Base-by-base conservation (phyloP, 371 early-diverging fungal genomes). In the Lichtheimia ornata region DNA sequence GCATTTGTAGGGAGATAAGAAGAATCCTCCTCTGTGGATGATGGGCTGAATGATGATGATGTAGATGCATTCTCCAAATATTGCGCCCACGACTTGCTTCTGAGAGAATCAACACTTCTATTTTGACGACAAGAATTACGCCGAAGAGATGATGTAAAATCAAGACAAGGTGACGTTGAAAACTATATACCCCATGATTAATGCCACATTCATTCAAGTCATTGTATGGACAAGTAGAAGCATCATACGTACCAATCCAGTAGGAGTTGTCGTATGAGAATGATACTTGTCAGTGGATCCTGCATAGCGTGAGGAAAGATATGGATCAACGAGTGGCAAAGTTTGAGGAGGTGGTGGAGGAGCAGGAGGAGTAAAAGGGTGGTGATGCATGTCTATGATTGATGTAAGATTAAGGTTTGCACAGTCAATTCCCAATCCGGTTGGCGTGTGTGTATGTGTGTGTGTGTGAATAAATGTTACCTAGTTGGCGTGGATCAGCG, bases 21-120 rank as follows among this genome's bases (percentile, higher is more conserved):
- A 25, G 58, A 53, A 52, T 30, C 50, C 27, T 42, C 53, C 30
- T 49, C 59, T 28, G 25, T 28, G 27, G 44, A 50, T 53, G 52
- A 11, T 50, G 35, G 42, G 43, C 35, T 56, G 54, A 44, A 53
- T 43, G 30, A 50, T 14, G 60, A 44, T 13, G 50, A 43, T 18
- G 59, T 47, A 22, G 22, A 17, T 9, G 66, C 30, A 27, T 60
- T 66, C 22, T 72, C 76, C 28, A 75, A 50, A 52, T 69, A 80
- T 41, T 79, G 83, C 9, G 77, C 76, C 83, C 83, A 83, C 42
- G 77, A 77, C 47, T 79, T 74, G 54, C 71, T 73, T 22, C 80
- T 67, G n/a, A 73, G 50, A 3, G 76, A 66, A 42, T 79, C 76
- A 11, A 79, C 73, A 40, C 74, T 70, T 30, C 63, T 71, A 35